phyloP scores from a whole-genome alignment of 1,139 yeast species.

The Debaryomyces fabryi region DNA sequence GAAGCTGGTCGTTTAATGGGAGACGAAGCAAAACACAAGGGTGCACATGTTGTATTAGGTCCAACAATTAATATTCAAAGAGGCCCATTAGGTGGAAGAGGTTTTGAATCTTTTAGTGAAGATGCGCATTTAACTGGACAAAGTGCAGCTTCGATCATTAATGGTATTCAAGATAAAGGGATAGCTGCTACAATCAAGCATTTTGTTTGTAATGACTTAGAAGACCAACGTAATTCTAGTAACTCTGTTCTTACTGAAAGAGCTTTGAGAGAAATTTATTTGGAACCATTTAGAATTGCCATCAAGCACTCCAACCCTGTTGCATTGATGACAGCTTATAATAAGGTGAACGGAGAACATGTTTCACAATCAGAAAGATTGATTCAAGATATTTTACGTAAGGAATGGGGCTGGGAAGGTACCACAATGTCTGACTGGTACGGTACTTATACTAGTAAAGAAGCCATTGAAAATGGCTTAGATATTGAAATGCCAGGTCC shows the following conservation, averaged over 20 bases:
- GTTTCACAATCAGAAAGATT: slow-evolving; percentile 46
- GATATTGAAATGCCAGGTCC: slow-evolving; percentile 69
- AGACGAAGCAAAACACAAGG: slow-evolving; percentile 36
- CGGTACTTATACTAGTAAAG: slow-evolving; percentile 52
- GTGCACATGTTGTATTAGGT: slow-evolving; percentile 35
- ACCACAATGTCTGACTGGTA: slow-evolving; percentile 62
- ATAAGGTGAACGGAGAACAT: slow-evolving; percentile 58
- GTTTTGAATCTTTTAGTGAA: slow-evolving; percentile 34
- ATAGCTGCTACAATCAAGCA: slow-evolving; percentile 60
- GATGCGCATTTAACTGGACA: slow-evolving; percentile 34
- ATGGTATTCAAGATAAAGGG: slow-evolving; percentile 28
- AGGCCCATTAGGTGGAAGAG: slow-evolving; percentile 35
- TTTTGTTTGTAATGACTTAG: slow-evolving; percentile 60
- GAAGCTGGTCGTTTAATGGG: slow-evolving; percentile 39
- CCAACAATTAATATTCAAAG: slow-evolving; percentile 33
- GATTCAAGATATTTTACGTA: slow-evolving; percentile 41
- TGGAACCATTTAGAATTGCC: slow-evolving; percentile 62
- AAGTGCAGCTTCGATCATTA: slow-evolving; percentile 26
- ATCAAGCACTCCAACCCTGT: slow-evolving; percentile 40
- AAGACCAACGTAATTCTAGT: slow-evolving; percentile 51
- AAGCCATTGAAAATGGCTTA: slow-evolving; percentile 52
- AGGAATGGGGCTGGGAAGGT: slow-evolving; percentile 45
- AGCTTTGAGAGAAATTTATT: slow-evolving; percentile 60
- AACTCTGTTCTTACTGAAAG: slow-evolving; percentile 53
- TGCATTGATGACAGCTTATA: slow-evolving; percentile 57